A percentile compares a stretch with the other conserved stretches of the same genome.
These are phyloP conservation scores for Kazachstania bromeliacearum DNA, from an alignment of 805 yeast genomes.

Conservation along the genomic window DNA sequence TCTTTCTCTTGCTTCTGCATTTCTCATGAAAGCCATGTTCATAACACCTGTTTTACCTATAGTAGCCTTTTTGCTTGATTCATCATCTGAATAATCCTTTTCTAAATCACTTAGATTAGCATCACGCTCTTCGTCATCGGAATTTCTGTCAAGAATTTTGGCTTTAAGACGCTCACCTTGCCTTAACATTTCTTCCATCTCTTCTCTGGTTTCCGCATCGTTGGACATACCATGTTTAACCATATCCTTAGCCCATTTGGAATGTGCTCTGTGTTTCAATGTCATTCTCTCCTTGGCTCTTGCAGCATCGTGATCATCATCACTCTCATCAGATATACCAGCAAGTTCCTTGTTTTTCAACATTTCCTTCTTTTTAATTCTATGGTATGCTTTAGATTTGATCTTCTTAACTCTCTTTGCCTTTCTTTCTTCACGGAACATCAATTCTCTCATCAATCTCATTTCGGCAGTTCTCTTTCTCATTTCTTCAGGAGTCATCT, in stretches of 20 bases:
- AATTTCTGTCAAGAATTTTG: constrained; percentile 60
- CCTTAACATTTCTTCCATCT: constrained; percentile 88
- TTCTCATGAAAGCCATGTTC: constrained; percentile 92
- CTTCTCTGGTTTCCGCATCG: constrained; percentile 74
- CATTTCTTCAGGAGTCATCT: constrained; percentile 72
- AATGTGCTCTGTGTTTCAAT: constrained; percentile 77
- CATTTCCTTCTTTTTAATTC: constrained; percentile 77
- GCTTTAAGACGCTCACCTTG: constrained; percentile 71
- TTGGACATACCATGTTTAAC: constrained; percentile 83
- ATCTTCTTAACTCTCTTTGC: constrained; percentile 90
- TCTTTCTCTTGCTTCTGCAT: constrained; percentile 66
- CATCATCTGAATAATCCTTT: constrained; percentile 35
- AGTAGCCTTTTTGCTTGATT: constrained; percentile 29
- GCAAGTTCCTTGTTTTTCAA: constrained; percentile 60
- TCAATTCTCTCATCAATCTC: constrained; percentile 85
- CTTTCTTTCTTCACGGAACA: constrained; percentile 90
- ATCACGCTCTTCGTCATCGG: constrained; percentile 38
- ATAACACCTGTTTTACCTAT: constrained; percentile 82
- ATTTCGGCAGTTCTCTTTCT: constrained; percentile 68
- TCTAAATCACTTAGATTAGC: constrained; percentile 41
- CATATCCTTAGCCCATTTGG: constrained; percentile 87
- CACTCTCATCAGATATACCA: constrained; percentile 37
- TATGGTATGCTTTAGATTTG: constrained; percentile 82
- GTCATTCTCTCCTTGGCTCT: constrained; percentile 92
- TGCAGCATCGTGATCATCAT: constrained; percentile 56